Evolutionary conservation across 306 rosid genomes (phyloP).

Genomic region (Arachis stenosperma): DNA sequence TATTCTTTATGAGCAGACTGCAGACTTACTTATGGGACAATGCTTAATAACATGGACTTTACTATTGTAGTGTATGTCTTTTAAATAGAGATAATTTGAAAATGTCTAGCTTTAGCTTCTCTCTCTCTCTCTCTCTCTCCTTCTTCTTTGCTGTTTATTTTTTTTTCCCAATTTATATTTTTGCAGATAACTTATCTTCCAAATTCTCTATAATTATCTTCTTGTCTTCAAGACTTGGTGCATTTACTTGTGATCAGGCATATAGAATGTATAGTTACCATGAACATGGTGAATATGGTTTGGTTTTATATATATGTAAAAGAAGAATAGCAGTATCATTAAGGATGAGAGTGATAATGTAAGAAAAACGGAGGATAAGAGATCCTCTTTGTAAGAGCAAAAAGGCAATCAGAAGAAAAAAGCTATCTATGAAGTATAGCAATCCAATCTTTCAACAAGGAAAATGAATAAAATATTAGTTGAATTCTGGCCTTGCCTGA

Average conservation of each 20-base stretch:
- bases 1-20: constrained; percentile 22
- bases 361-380: too few relatives aligned
- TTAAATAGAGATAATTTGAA: constrained; percentile 5
- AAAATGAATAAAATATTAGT: background rate
- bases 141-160: background rate
- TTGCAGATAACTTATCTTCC: too few relatives aligned
- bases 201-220: too few relatives aligned
- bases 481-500: constrained; percentile 12
- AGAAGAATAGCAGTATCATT: too few relatives aligned
- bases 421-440: too few relatives aligned
- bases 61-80: constrained; percentile 7
- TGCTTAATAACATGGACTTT: constrained; percentile 2
- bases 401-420: too few relatives aligned
- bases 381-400: too few relatives aligned
- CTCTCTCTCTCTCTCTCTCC: background rate
- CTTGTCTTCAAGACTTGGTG: background rate
- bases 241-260: constrained; percentile 1
- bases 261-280: background rate
- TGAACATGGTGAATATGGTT: background rate
- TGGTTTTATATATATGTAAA: background rate
- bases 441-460: too few relatives aligned
- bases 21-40: constrained; percentile 24
- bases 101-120: constrained; percentile 9
- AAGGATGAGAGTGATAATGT: too few relatives aligned
- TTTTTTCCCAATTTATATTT: background rate